Evolutionary conservation across 345 rosid species (phyloP).

Genomic region (Boechera stricta): DNA sequence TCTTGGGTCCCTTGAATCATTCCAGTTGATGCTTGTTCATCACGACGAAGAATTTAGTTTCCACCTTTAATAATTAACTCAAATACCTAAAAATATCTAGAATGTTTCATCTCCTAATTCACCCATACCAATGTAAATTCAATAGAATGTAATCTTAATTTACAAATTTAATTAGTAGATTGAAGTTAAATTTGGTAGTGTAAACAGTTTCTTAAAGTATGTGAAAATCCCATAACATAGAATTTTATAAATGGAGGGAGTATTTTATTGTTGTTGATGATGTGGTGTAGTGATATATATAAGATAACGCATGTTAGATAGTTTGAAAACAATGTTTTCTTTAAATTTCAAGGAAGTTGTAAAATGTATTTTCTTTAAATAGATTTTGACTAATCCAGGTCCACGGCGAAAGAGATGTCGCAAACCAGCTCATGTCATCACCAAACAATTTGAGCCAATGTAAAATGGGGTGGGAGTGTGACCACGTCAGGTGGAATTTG

Average conservation of each 20-base stretch:
- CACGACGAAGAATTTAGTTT: background rate
- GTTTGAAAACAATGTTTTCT: background rate
- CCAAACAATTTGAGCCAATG: constrained; percentile 18
- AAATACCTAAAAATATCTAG: background rate
- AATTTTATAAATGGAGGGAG: background rate
- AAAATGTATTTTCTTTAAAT: background rate
- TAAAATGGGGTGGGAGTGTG: constrained; percentile 36
- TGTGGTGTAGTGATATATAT: background rate
- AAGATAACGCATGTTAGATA: background rate
- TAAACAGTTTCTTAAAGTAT: background rate
- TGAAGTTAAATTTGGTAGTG: background rate
- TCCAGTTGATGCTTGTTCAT: background rate
- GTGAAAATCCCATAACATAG: background rate
- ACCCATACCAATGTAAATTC: background rate
- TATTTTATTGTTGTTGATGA: background rate
- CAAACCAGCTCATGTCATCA: constrained; percentile 35
- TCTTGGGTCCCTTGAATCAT: background rate
- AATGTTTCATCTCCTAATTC: background rate
- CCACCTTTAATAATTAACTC: background rate
- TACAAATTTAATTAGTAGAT: too few species aligned
- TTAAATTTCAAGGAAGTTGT: background rate
- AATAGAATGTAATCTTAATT: too few species aligned
- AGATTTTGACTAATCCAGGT: constrained; percentile 24
- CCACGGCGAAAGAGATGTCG: constrained; percentile 38
- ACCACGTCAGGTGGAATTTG: constrained; percentile 43